Percentiles rank a stretch among this genome's conserved stretches.
Conservation (phyloP, 495 filamentous ascomycete genomes). For the Penicillium pulvis region DNA sequence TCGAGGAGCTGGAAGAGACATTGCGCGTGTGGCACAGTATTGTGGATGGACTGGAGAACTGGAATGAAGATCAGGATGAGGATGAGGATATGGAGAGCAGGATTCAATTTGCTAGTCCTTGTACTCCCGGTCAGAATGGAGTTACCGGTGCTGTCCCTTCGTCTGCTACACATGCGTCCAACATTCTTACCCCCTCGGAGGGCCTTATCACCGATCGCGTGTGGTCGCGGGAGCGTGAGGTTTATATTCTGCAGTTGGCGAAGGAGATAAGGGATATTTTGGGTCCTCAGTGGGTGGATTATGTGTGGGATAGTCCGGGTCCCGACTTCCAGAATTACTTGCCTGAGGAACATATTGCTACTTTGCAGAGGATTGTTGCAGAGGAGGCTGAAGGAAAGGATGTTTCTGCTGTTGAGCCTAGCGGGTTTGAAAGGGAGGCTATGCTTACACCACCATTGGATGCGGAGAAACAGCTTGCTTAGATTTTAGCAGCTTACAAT, state of each 20-base stretch:
- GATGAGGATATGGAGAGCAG: slow-evolving; percentile 15
- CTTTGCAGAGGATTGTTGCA: slow-evolving; percentile 16
- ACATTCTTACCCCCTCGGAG: slow-evolving; percentile 39
- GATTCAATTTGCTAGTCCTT: slow-evolving; percentile 10
- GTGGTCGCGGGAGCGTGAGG: slow-evolving; percentile 61
- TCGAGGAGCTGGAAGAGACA: slow-evolving; percentile 79
- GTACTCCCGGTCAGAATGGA: slow-evolving; percentile 18
- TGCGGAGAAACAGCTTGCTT: slow-evolving; percentile 24
- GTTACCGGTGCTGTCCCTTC: slow-evolving; percentile 19
- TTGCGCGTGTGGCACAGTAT: slow-evolving; percentile 78
- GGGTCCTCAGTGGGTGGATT: slow-evolving; percentile 67
- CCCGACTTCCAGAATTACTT: slow-evolving; percentile 62
- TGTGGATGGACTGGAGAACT: slow-evolving; percentile 62
- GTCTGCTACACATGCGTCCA: slow-evolving; percentile 15
- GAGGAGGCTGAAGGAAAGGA: slow-evolving; percentile 9
- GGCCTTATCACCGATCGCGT: slow-evolving; percentile 51
- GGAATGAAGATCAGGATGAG: slow-evolving; percentile 33
- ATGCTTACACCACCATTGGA: slow-evolving; percentile 40
- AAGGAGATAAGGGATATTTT: slow-evolving; percentile 64
- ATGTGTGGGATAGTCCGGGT: slow-evolving; percentile 68
- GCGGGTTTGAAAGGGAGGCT: slow-evolving; percentile 11
- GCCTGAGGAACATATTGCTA: slow-evolving; percentile 34
- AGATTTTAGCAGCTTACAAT: background rate
- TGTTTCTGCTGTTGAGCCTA: background rate
- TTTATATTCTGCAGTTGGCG: slow-evolving; percentile 61